A percentile compares a stretch with the other conserved stretches of the same genome.
phyloP scores from a whole-genome alignment of 2,329 filamentous ascomycete genomes.

The Colletotrichum neosansevieriae region DNA sequence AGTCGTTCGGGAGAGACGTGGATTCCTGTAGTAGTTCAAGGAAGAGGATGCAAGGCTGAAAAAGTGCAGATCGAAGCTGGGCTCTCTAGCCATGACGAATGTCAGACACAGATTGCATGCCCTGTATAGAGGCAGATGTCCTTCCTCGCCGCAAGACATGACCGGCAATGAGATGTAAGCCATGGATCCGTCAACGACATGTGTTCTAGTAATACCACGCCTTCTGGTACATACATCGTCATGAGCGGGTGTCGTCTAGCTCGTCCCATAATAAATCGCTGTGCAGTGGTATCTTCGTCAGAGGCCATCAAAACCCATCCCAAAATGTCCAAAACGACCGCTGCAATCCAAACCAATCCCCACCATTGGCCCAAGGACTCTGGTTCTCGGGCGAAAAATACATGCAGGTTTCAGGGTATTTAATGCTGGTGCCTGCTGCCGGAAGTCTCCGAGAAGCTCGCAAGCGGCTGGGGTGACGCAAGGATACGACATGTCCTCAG shows the following conservation, averaged over 20 bases:
- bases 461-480: conserved; percentile 8
- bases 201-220: not conserved
- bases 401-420: conserved; percentile 16
- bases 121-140: no score
- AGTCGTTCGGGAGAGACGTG: not conserved
- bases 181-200: not conserved
- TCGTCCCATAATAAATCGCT: not conserved
- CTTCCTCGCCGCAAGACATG: no score
- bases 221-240: not conserved
- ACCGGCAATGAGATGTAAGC: no score
- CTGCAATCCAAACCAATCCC: not conserved
- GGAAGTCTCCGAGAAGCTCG: not conserved
- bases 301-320: not conserved
- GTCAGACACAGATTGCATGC: no score
- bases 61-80: no score
- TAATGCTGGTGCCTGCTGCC: conserved; percentile 27
- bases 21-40: no score
- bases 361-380: not conserved
- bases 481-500: conserved; percentile 41
- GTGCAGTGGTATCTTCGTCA: conserved; percentile 1
- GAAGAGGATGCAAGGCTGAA: no score
- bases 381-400: not conserved
- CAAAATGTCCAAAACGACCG: not conserved
- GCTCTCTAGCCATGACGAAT: no score
- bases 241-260: not conserved